These are phyloP conservation scores for Hanseniaspora clermontiae DNA, from an alignment of 805 yeast species.

Conservation along the genomic window DNA sequence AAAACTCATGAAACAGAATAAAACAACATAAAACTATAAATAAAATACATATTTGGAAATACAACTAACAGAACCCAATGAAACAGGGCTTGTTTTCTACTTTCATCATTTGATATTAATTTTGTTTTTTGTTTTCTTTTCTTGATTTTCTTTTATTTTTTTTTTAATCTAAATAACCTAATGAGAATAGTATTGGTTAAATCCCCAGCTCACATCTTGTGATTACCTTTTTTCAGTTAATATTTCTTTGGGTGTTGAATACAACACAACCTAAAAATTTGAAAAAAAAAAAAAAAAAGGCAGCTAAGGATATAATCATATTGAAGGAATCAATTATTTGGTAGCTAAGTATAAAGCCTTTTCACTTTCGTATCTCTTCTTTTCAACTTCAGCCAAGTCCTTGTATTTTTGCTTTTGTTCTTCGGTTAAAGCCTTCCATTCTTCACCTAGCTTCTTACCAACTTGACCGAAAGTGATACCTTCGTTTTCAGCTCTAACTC, in stretches of 20 bases:
- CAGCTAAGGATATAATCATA: neutral
- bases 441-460: constrained; percentile 89
- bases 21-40: too few species aligned
- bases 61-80: too few species aligned
- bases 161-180: constrained; percentile 1
- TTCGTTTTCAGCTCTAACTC: constrained; percentile 90
- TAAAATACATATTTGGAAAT: too few species aligned
- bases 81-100: too few species aligned
- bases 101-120: too few species aligned
- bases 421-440: constrained; percentile 80
- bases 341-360: constrained; percentile 69
- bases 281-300: neutral
- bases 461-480: constrained; percentile 92
- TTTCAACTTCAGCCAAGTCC: constrained; percentile 86
- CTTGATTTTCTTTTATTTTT: neutral
- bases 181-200: neutral
- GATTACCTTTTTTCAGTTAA: too few species aligned
- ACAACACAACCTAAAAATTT: too few species aligned
- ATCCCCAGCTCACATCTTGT: too few species aligned
- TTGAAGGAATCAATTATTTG: constrained; percentile 21
- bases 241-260: too few species aligned
- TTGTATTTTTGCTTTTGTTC: constrained; percentile 85
- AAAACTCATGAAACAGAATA: too few species aligned
- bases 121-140: neutral
- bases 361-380: constrained; percentile 93